Evolutionary conservation across 495 filamentous ascomycete genomes (phyloP), one percentile per base, ranked within the genome.

Genomic region (Penicillium silybi): DNA sequence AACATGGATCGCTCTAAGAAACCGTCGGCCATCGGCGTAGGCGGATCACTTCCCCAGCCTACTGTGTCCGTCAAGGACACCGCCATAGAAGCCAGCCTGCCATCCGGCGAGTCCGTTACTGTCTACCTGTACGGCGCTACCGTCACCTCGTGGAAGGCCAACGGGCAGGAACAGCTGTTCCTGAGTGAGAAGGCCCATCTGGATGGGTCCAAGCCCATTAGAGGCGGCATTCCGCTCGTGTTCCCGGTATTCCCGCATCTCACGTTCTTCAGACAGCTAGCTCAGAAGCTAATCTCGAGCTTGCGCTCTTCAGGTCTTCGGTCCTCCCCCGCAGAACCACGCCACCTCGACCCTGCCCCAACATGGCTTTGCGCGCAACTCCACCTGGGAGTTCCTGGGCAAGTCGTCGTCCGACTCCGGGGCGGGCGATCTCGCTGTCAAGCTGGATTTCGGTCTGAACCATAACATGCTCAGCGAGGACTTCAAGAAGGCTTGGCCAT

Each of bases 301-400:
- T 40, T 43, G 18, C 10, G 13, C 26, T 52, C 20, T 40, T 16
- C 54, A 97, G 91, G 88, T 95, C 63, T 98, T 98, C 68, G 93
- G 93, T 29, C 88, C 88, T 38, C 80, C 89, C 9, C 84, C 86
- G 29, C 67, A 82, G 54, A 80, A 89, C 65, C 81, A 87, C 42
- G 77, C 84, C 6, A 91, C 89, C 25, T 79, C 79, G 26, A 64
- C 75, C 22, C 85, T 99, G 15, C 86, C 92, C 11, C 92, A 97
- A 69, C 95, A 99, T 72, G 95, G 95, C 57, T 96, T 99, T 70
- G 95, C 95, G 20, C 89, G 95, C 46, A 92, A 81, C 55, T 88
- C 86, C 41, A 78, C 72, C 41, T 85, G 81, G 81, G 80, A 84
- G 53, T 82, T 82, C 46, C 68, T 85, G 29, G 81, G 81, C 53